These are phyloP conservation scores for Ceratocystis lukuohia DNA, from an alignment of 2,329 filamentous ascomycete genomes.

Conservation along the genomic window DNA sequence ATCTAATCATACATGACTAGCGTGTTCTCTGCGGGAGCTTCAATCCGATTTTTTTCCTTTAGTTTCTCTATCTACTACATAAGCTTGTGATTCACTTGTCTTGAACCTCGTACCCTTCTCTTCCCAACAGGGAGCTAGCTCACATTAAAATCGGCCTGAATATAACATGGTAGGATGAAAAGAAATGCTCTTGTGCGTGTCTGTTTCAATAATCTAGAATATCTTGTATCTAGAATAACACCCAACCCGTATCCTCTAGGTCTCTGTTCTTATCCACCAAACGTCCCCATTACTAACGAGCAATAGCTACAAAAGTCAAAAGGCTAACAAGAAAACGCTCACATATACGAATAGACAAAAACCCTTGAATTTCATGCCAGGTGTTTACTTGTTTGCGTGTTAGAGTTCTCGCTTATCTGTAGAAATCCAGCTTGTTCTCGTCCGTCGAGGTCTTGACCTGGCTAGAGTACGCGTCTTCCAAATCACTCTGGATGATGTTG, in stretches of 20 bases:
- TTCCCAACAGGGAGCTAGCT: too few relatives aligned
- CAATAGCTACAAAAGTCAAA: not conserved
- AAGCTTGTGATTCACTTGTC: not conserved
- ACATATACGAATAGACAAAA: not conserved
- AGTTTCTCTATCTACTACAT: too few relatives aligned
- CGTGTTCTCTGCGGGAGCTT: not conserved
- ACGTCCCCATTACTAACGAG: not conserved
- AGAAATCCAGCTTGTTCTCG: conserved; percentile 78
- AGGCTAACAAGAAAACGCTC: not conserved
- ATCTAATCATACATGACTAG: not conserved
- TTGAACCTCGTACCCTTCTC: not conserved
- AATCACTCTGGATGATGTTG: conserved; percentile 94
- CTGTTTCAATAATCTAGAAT: not conserved
- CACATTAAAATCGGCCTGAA: not conserved
- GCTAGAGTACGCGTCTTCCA: conserved; percentile 93
- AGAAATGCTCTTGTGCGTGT: not conserved
- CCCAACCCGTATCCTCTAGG: not conserved
- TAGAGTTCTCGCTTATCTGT: conserved; percentile 46
- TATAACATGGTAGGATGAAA: not conserved
- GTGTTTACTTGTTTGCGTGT: conserved; percentile 11
- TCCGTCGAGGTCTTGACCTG: conserved; percentile 72
- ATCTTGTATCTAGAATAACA: not conserved
- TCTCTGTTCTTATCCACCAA: not conserved
- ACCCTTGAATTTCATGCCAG: not conserved
- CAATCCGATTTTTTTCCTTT: not conserved